A percentile compares a stretch with the other conserved stretches of the same genome.
Evolutionary conservation across 2,329 filamentous ascomycete species (phyloP).

Genomic region (Keithomyces neogunnii): DNA sequence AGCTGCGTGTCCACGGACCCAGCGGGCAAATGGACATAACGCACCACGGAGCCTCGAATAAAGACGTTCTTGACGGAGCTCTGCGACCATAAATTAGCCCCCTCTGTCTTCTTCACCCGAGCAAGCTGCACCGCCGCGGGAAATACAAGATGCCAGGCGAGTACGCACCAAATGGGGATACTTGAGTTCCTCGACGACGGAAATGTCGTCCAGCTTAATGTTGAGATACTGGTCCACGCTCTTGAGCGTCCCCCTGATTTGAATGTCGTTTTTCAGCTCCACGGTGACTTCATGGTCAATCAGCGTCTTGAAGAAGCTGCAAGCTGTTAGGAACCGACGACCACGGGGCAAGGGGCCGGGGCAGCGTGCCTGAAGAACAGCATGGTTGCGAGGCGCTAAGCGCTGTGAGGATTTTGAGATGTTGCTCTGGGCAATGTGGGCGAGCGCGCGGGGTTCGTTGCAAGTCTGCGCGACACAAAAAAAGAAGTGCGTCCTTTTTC

Average conservation of each 20-base stretch:
- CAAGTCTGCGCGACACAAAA: too few species aligned
- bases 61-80: slow-evolving; percentile 91
- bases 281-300: slow-evolving; percentile 96
- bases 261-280: slow-evolving; percentile 98
- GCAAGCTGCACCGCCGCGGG: too few species aligned
- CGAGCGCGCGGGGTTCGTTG: neutral
- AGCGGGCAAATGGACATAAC: slow-evolving; percentile 83
- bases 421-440: too few species aligned
- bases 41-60: slow-evolving; percentile 84
- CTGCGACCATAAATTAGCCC: slow-evolving; percentile 20
- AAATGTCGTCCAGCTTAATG: slow-evolving; percentile 95
- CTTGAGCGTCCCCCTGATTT: slow-evolving; percentile 90
- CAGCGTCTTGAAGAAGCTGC: slow-evolving; percentile 95
- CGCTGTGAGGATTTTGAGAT: neutral
- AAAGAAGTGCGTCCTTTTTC: too few species aligned
- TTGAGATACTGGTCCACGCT: slow-evolving; percentile 98
- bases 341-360: neutral
- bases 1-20: slow-evolving; percentile 76
- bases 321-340: neutral
- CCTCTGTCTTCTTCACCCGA: too few species aligned
- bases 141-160: too few species aligned
- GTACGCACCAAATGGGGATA: slow-evolving; percentile 77
- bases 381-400: slow-evolving; percentile 21
- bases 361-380: slow-evolving; percentile 34
- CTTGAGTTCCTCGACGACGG: slow-evolving; percentile 84